These are phyloP conservation scores for Kitagawia praeruptora DNA, from an alignment of 129 eudicot genomes.

Conservation along the genomic window DNA sequence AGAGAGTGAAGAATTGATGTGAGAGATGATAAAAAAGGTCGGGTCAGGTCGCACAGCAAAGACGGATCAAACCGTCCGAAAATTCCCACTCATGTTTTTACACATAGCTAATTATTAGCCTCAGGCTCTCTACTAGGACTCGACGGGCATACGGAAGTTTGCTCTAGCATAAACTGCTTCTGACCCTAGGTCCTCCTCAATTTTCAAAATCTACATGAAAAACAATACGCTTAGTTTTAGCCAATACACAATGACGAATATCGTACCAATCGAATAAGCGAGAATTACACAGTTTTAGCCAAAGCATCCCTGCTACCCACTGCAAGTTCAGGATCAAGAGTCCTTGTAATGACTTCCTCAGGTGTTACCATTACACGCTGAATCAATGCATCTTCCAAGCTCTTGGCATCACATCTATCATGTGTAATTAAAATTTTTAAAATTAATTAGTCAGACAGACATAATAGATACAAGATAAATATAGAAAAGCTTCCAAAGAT, in stretches of 20 bases:
- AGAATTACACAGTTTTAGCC: constrained; percentile 90
- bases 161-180: too few species aligned
- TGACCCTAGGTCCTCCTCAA: too few species aligned
- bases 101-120: too few species aligned
- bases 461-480: constrained; percentile 1
- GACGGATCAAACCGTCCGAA: too few species aligned
- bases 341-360: constrained; percentile 87
- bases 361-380: constrained; percentile 99
- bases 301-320: constrained; percentile 92
- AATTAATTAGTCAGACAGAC: constrained; percentile 2
- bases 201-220: too few species aligned
- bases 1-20: too few species aligned
- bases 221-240: too few species aligned
- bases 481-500: neutral
- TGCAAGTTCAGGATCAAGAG: constrained; percentile 97
- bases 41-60: too few species aligned
- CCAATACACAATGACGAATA: neutral
- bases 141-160: too few species aligned
- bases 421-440: constrained; percentile 5
- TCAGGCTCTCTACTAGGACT: too few species aligned
- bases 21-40: too few species aligned
- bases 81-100: too few species aligned
- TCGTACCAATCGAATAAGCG: constrained; percentile 93
- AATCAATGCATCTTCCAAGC: constrained; percentile 90
- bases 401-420: constrained; percentile 84